Evolutionary conservation across 768 basidiomycete species (phyloP), one percentile per base, ranked within the genome.

Genomic region (Suillus brevipes): DNA sequence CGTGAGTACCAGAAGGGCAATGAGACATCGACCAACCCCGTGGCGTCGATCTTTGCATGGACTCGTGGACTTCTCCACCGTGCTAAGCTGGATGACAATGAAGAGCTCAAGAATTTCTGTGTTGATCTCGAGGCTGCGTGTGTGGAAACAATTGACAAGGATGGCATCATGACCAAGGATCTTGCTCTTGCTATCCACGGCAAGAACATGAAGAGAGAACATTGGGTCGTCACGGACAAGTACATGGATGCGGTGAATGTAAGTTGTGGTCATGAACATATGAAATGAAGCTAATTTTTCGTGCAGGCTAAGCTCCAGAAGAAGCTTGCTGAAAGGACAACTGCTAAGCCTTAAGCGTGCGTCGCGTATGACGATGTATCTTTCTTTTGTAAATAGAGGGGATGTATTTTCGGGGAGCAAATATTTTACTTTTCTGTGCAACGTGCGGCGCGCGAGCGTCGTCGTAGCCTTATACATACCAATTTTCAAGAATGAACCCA

Each of bases 11-110:
- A 99, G 79, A 97, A 98, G 83, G 97, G 97, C 60, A 89, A 90
- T 65, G 97, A 99, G 82, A 99, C 97, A 13, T 95, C 93, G 64
- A 99, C 97, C 56, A 99, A 99, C 85, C 96, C 97, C 47, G 95
- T 99, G 70, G 97, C 97, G 53, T 95, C 92, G 64, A 98, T 99
- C 81, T 99, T 96, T 72, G 97, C 97, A 9, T 99, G 97, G 97
- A 99, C 97, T 18, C 89, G 97, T 55, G 97, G 97, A 0, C 84
- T 99, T 49, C 80, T 94, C 62, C 94, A 95, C 80, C 90, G 95
- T 69, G 96, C 95, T 68, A 95, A 94, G 82, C 84, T 98, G 38
- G 97, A 99, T 74, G 81, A 80, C 47, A 99, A 97, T 75, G 86
- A 85, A 25, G 81, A 82, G 40, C 85, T 99, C 36, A 81, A 79